A percentile compares a stretch with the other conserved stretches of the same genome.
Evolutionary conservation across 176 grass and related monocot species (phyloP).

Genomic region (Lolium rigidum): DNA sequence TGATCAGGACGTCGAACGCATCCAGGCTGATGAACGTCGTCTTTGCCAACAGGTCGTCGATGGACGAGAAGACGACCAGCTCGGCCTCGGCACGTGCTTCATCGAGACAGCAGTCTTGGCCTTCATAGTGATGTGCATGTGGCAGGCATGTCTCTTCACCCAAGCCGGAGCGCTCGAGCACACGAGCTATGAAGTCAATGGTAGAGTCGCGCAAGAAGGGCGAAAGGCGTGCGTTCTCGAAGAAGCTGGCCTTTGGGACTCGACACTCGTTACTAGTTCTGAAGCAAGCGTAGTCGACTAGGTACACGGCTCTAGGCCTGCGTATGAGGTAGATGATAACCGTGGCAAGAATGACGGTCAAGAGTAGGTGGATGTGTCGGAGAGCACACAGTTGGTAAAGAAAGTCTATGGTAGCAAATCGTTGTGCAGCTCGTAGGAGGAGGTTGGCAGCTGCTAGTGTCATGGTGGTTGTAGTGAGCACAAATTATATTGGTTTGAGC

Average conservation of each 20-base stretch:
- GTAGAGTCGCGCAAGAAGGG: not conserved
- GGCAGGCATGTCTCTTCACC: not conserved
- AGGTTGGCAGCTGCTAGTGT: not conserved
- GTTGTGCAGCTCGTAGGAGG: not conserved
- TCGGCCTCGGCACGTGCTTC: not conserved
- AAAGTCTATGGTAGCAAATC: not conserved
- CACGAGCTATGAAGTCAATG: not conserved
- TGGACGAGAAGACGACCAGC: not conserved
- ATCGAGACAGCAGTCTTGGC: not conserved
- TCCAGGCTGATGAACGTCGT: not conserved
- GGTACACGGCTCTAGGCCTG: not conserved
- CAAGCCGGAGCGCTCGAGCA: not conserved
- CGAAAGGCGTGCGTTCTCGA: not conserved
- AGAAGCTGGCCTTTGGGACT: not conserved
- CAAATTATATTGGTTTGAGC: not conserved
- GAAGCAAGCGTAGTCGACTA: not conserved
- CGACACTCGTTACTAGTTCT: not conserved
- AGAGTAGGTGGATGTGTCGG: not conserved
- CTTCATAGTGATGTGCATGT: not conserved
- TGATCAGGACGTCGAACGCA: not conserved
- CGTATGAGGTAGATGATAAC: not conserved
- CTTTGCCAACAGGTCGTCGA: not conserved
- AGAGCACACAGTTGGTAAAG: not conserved
- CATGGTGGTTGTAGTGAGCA: not conserved
- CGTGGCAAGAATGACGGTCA: not conserved